Evolutionary conservation across 345 rosid species (phyloP).

Genomic region (Isatis tinctoria): DNA sequence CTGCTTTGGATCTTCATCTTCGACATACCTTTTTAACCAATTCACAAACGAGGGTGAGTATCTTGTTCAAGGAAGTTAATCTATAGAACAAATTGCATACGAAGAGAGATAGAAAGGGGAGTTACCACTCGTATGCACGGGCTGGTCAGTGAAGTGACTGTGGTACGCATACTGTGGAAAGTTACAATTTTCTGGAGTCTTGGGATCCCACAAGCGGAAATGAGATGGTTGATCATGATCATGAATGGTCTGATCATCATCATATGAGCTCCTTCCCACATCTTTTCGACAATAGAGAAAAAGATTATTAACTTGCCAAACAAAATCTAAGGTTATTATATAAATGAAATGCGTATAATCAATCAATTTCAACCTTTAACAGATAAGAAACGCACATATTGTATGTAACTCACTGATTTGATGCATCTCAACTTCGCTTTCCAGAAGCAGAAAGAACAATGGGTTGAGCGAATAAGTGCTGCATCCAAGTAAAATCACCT

Average conservation of each 20-base stretch:
- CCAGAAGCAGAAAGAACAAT: background rate
- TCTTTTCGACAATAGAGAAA: background rate
- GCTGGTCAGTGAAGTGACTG: conserved; percentile 91
- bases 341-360: background rate
- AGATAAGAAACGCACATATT: background rate
- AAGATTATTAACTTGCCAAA: background rate
- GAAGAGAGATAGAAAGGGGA: background rate
- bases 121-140: conserved; percentile 61
- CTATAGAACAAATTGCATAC: background rate
- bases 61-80: background rate
- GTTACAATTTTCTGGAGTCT: background rate
- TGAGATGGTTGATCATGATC: conserved; percentile 90
- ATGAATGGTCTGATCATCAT: conserved; percentile 49
- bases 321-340: background rate
- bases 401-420: background rate
- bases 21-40: conserved; percentile 48
- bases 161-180: conserved; percentile 70
- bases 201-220: conserved; percentile 63
- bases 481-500: background rate
- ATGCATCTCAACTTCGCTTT: background rate
- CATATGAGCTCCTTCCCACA: background rate
- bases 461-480: background rate
- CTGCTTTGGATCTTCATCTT: conserved; percentile 87
- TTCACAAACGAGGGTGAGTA: conserved; percentile 5
- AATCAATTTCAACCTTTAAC: background rate